Conservation (phyloP, 108 stramenopile genomes). For the Skeletonema grethae region DNA sequence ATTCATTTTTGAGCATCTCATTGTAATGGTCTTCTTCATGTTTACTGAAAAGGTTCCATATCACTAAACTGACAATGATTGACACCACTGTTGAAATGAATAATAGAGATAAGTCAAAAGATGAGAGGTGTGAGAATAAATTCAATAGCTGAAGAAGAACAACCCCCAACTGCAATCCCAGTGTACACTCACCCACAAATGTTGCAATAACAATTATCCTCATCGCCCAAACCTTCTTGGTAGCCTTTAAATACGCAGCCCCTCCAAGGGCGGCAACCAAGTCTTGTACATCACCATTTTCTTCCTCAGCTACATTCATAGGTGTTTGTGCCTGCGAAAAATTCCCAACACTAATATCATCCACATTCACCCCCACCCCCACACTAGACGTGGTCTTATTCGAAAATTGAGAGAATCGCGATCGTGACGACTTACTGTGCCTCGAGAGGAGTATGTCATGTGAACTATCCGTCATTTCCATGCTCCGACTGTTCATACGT, state of each 20-base stretch:
- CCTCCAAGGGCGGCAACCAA: conserved; percentile 11
- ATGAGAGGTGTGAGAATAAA: not conserved
- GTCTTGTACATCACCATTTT: not conserved
- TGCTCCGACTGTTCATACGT: too few relatives aligned
- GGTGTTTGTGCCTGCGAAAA: not conserved
- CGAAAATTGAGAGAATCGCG: not conserved
- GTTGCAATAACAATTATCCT: conserved; percentile 21
- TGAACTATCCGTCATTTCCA: not conserved
- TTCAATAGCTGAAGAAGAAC: not conserved
- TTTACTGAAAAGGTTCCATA: not conserved
- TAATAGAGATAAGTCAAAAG: not conserved
- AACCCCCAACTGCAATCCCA: not conserved
- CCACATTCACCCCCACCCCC: not conserved
- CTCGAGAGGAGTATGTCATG: not conserved
- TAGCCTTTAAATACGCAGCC: conserved; percentile 10
- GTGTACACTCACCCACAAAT: conserved; percentile 6
- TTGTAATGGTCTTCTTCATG: conserved; percentile 3
- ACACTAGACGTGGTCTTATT: not conserved
- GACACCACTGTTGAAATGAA: conserved; percentile 7
- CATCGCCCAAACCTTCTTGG: conserved; percentile 11
- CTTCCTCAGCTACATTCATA: not conserved
- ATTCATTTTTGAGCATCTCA: not conserved
- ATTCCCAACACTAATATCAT: not conserved
- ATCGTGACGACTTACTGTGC: not conserved
- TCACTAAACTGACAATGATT: conserved; percentile 11